These are phyloP conservation scores for Trichoderma lentiforme DNA, from an alignment of 2,329 filamentous ascomycete species.

Conservation along the genomic window DNA sequence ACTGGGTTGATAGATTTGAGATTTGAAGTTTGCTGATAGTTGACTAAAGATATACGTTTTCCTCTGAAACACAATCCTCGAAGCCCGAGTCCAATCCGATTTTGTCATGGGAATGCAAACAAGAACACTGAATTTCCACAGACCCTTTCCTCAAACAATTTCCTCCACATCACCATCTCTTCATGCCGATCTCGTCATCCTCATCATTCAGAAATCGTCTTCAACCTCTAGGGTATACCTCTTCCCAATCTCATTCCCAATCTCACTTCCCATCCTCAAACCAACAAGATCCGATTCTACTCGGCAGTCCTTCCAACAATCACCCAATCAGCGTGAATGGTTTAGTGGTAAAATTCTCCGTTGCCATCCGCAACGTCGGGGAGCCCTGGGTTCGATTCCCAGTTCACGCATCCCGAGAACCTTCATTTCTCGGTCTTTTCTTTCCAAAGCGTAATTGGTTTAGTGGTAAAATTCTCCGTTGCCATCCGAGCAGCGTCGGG, in stretches of 20 bases:
- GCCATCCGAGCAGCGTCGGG: slow-evolving; percentile 31
- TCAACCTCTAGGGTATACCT: background rate
- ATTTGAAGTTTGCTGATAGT: too few species aligned
- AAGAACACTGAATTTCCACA: background rate
- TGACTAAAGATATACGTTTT: too few species aligned
- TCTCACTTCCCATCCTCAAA: background rate
- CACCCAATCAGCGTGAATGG: slow-evolving; percentile 18
- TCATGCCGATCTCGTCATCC: background rate
- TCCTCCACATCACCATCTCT: too few species aligned
- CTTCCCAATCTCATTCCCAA: background rate
- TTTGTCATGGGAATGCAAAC: too few species aligned
- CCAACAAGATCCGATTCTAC: background rate
- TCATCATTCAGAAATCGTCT: background rate
- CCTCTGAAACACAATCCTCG: too few species aligned
- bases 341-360: slow-evolving; percentile 25
- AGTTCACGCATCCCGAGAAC: slow-evolving; percentile 19
- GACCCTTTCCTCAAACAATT: background rate
- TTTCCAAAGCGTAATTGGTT: slow-evolving; percentile 26
- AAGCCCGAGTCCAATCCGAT: too few species aligned
- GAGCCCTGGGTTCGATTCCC: slow-evolving; percentile 24
- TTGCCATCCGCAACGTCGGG: slow-evolving; percentile 20
- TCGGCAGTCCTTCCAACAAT: background rate
- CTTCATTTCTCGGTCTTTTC: background rate
- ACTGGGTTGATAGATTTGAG: too few species aligned
- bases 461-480: slow-evolving; percentile 33